Evolutionary conservation across 257 asterid species (phyloP), one percentile per base, ranked within the genome.

Genomic region (Solanum habrochaites): DNA sequence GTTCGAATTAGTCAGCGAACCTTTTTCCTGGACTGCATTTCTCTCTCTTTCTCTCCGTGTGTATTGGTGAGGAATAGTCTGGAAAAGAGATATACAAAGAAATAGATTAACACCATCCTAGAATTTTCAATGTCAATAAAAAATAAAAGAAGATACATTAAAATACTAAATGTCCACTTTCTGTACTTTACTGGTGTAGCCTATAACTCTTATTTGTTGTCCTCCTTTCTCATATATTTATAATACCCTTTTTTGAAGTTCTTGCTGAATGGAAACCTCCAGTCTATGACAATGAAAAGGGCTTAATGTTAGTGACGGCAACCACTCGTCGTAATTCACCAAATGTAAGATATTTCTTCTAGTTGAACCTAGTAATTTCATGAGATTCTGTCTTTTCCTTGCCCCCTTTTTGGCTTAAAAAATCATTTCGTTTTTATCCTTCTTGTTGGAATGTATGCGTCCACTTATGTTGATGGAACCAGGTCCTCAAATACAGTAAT

Each of bases 241-340:
- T 84, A 52, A 86, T 60, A 84, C 45, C 21, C 62, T 47, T 60
- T 88, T 89, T 85, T 77, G 86, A 84, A 96, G 99, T 96, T 88
- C 97, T 96, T 87, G 95, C 99, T 87, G 99, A 96, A 92, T 94
- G 99, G 99, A 96, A 96, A 91, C 98, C 96, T 7, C 99, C 98
- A 39, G 97, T 97, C 15, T 95, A 97, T 88, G 97, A 94, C 89
- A 94, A 97, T 87, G 90, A 90, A 66, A 92, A 69, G 42, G 99
- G 99, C 58, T 88, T 97, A 91, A 90, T 75, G 82, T 88, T 97
- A 92, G 96, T 94, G 93, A 94, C 99, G 27, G 99, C 99, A 73
- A 92, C 96, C 72, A 97, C 99, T 86, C 98, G 98, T 66, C 98
- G 98, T 69, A 97, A 97, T 90, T 95, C 99, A 86, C 99, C 98